These are phyloP conservation scores for Melanogaster broomeanus DNA, from an alignment of 768 basidiomycete genomes.

Conservation along the genomic window DNA sequence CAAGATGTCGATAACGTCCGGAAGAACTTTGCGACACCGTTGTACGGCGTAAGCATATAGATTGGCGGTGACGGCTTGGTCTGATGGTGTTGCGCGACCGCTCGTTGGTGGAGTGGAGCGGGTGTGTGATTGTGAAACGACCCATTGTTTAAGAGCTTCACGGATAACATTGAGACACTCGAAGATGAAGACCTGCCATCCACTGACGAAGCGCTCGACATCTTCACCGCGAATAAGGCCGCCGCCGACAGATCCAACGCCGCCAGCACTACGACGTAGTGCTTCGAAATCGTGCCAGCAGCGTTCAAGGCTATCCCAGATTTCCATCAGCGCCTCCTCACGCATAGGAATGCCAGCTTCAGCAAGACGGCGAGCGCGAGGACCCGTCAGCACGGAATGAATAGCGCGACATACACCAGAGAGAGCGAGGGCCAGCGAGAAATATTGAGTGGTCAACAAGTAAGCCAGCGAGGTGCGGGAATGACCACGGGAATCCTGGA, in stretches of 20 bases:
- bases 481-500: constrained; percentile 22
- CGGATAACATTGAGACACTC: constrained; percentile 90
- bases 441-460: constrained; percentile 56
- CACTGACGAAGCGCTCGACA: constrained; percentile 69
- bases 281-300: constrained; percentile 85
- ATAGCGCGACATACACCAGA: constrained; percentile 77
- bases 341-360: constrained; percentile 57
- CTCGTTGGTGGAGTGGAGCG: constrained; percentile 39
- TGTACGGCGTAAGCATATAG: constrained; percentile 51
- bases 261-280: constrained; percentile 48
- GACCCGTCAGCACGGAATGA: constrained; percentile 77
- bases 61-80: constrained; percentile 47
- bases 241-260: constrained; percentile 40
- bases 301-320: constrained; percentile 82
- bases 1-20: constrained; percentile 51
- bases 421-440: constrained; percentile 73
- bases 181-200: constrained; percentile 93
- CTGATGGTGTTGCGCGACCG: constrained; percentile 47
- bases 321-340: constrained; percentile 63
- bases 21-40: constrained; percentile 50
- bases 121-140: constrained; percentile 31
- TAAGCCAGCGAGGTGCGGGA: constrained; percentile 45
- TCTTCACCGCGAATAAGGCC: constrained; percentile 48
- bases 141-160: constrained; percentile 72
- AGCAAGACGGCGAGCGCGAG: constrained; percentile 61